Evolutionary conservation across 345 rosid genomes (phyloP).

Genomic region (Eutrema japonicum): DNA sequence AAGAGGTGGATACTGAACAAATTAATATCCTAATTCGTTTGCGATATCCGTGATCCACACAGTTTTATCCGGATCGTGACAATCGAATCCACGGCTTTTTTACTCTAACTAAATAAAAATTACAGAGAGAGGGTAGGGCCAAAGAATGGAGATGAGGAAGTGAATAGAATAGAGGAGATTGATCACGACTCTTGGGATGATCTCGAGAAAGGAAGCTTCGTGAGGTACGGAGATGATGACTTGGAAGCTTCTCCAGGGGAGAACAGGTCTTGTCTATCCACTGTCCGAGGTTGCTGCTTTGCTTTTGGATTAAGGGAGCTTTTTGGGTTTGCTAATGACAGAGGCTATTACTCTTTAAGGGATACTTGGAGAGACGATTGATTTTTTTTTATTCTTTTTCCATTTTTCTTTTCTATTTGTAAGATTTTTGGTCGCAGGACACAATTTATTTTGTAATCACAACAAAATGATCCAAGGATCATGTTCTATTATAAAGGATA

Average conservation of each 20-base stretch:
- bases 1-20: not conserved
- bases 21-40: not conserved
- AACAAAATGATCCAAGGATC: conserved; percentile 32
- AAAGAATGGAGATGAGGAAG: conserved; percentile 35
- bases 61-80: not conserved
- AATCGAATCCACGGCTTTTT: not conserved
- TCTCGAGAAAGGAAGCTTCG: conserved; percentile 42
- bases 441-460: conserved; percentile 33
- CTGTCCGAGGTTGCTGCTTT: conserved; percentile 37
- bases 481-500: conserved; percentile 37
- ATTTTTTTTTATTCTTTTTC: not conserved
- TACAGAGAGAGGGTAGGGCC: conserved; percentile 33
- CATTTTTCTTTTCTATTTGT: not conserved
- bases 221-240: conserved; percentile 26
- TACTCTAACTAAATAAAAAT: not conserved
- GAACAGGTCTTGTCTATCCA: conserved; percentile 23
- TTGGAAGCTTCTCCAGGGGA: conserved; percentile 25
- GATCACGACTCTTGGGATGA: conserved; percentile 38
- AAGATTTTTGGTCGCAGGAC: conserved; percentile 30
- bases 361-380: conserved; percentile 45
- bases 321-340: conserved; percentile 31
- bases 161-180: conserved; percentile 21
- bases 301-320: conserved; percentile 32
- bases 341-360: conserved; percentile 36
- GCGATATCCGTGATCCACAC: not conserved